These are phyloP conservation scores for Serendipita indica DNA, from an alignment of 768 basidiomycete species.

Conservation along the genomic window DNA sequence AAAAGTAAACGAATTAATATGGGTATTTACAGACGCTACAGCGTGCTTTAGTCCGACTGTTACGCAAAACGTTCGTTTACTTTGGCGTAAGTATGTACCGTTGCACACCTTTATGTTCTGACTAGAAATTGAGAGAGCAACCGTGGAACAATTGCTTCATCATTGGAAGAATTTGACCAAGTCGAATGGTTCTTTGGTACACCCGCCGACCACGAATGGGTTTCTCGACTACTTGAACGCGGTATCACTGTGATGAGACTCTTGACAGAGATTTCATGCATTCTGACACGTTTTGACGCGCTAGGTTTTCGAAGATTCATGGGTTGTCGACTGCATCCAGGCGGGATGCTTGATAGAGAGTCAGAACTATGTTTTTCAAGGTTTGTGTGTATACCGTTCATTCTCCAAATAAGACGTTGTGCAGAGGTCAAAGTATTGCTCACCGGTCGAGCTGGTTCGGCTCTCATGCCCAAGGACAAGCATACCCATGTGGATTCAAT, in stretches of 20 bases:
- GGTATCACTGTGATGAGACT: not conserved
- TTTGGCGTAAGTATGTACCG: not conserved
- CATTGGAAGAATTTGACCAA: not conserved
- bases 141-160: not conserved
- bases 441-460: too few species aligned
- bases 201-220: not conserved
- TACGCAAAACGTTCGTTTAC: not conserved
- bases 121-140: not conserved
- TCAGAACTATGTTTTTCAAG: too few species aligned
- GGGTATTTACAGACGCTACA: too few species aligned
- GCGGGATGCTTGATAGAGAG: too few species aligned
- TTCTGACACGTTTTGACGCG: too few species aligned
- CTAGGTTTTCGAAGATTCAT: not conserved
- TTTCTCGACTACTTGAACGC: not conserved
- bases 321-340: not conserved
- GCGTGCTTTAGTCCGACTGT: not conserved
- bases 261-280: too few species aligned
- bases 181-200: not conserved
- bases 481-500: too few species aligned
- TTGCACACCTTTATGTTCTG: not conserved
- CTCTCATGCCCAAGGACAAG: too few species aligned
- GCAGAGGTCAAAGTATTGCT: too few species aligned
- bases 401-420: too few species aligned
- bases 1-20: too few species aligned
- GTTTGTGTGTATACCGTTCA: too few species aligned